A percentile compares a stretch with the other conserved stretches of the same genome.
phyloP scores from a whole-genome alignment of 169 alveolate genomes.

The Amoebophrya sp. region DNA sequence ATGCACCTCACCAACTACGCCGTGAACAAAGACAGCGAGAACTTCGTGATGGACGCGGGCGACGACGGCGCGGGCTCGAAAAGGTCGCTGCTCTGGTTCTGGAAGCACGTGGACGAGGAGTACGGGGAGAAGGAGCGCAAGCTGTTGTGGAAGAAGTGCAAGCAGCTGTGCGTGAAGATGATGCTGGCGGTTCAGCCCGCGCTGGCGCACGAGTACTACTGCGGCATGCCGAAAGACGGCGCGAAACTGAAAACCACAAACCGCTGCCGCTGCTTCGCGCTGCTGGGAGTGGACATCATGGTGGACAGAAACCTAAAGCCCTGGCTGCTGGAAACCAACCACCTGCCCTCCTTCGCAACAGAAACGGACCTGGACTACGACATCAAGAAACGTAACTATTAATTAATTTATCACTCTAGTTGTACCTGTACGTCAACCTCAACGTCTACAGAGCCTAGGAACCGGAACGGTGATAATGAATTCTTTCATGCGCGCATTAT shows the following conservation, averaged over 20 bases:
- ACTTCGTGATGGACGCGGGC: constrained; percentile 45
- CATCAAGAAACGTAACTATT: constrained; percentile 35
- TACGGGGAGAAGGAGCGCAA: background rate
- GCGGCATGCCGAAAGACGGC: constrained; percentile 49
- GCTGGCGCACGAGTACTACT: background rate
- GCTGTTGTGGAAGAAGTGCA: background rate
- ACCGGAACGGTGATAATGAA: background rate
- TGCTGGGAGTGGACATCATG: constrained; percentile 74
- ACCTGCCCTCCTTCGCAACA: constrained; percentile 65
- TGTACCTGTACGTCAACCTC: background rate
- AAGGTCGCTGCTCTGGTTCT: background rate
- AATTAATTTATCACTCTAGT: background rate
- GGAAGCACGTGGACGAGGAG: background rate
- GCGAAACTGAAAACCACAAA: background rate
- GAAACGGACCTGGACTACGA: constrained; percentile 67
- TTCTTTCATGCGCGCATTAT: background rate
- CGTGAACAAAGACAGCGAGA: constrained; percentile 51
- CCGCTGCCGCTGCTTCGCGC: constrained; percentile 47
- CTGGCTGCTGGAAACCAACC: constrained; percentile 80
- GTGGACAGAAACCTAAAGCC: constrained; percentile 73
- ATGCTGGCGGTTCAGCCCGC: background rate
- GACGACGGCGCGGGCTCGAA: constrained; percentile 18
- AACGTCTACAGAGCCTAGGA: background rate
- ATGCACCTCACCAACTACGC: constrained; percentile 75
- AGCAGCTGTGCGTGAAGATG: background rate